Base-by-base conservation (phyloP, 768 basidiomycete genomes). In the Candolleomyces aberdarensis region DNA sequence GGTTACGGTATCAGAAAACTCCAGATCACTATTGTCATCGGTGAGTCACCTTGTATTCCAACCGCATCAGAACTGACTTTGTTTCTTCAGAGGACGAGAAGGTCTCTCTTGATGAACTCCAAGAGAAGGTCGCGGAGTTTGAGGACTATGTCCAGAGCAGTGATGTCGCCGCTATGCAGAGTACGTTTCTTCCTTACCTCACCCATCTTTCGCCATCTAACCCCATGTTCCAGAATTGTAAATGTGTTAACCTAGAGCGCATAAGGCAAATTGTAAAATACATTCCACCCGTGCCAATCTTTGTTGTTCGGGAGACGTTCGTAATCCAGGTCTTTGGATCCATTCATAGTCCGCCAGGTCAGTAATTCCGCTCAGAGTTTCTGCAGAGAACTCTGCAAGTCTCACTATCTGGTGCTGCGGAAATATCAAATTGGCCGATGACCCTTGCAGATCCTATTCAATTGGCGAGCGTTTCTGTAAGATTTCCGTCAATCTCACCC, bases 1-100 rank as follows among this genome's bases (percentile, higher is more conserved):
- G 96, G 95, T 59, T 98, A 89, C 74, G 83, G 83, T 65, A 96
- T 99, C 80, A 88, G 80, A 78, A 99, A 98, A 81, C 86, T 99
- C 61, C 97, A 85, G 71, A 83, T 86, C 60, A 85, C 78, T 3
- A 72, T 85, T n/a, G 83, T 83, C 61, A 74, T 85, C 54, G 82
- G 84, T 85, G 61, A 60, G 83, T 78, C 32, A 39, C 48, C 22
- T 47, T 39, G 36, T 40, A 49, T 50, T 22, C 43, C 26, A n/a
- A 20, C 10, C 54, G 22, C 55, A 32, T 58, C 43, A 51, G 43
- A 29, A 61, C n/a, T 57, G 6, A 47, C 14, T 57, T 26, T 61
- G 6, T 48, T 49, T 57, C 36, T 51, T 49, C 72, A 94, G 96
- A 96, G 93, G 96, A 98, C 64, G 96, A 96, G 69, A 89, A 91